Conservation (phyloP, 257 asterid species). For the Gentiana dahurica region DNA sequence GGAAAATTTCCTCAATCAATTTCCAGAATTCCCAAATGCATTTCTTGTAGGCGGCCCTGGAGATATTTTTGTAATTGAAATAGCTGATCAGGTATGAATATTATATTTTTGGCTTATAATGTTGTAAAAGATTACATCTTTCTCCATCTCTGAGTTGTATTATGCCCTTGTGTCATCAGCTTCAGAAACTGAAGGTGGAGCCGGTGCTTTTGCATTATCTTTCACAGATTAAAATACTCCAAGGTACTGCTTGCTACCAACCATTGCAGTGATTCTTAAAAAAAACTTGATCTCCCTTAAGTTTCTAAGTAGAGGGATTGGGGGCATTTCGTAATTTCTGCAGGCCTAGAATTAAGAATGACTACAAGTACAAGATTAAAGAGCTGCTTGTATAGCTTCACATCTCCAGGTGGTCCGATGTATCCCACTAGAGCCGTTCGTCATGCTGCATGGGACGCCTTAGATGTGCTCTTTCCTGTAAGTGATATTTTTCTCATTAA, state of each 20-base stretch:
- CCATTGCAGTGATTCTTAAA: neutral
- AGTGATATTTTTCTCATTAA: conserved; percentile 15
- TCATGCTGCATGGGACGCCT: conserved; percentile 94
- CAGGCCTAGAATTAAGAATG: conserved; percentile 89
- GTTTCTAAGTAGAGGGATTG: neutral
- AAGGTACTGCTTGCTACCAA: conserved; percentile 31
- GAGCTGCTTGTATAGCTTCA: conserved; percentile 91
- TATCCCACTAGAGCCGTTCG: conserved; percentile 98
- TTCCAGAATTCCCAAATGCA: conserved; percentile 82
- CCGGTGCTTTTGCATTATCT: conserved; percentile 94
- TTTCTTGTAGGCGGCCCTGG: conserved; percentile 74
- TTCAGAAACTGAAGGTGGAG: conserved; percentile 92
- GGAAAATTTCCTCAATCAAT: conserved; percentile 61
- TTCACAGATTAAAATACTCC: conserved; percentile 59
- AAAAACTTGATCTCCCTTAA: neutral
- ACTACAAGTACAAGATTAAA: conserved; percentile 82
- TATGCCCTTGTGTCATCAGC: conserved; percentile 31
- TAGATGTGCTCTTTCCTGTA: conserved; percentile 88
- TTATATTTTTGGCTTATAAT: neutral
- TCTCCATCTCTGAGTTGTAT: neutral
- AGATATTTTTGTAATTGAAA: conserved; percentile 71
- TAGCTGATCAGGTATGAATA: conserved; percentile 73
- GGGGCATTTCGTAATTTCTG: neutral
- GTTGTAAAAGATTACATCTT: neutral
- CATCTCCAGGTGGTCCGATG: conserved; percentile 97